These are phyloP conservation scores for Vitis hybrid DNA, from an alignment of 177 flowering plant species.

Conservation along the genomic window DNA sequence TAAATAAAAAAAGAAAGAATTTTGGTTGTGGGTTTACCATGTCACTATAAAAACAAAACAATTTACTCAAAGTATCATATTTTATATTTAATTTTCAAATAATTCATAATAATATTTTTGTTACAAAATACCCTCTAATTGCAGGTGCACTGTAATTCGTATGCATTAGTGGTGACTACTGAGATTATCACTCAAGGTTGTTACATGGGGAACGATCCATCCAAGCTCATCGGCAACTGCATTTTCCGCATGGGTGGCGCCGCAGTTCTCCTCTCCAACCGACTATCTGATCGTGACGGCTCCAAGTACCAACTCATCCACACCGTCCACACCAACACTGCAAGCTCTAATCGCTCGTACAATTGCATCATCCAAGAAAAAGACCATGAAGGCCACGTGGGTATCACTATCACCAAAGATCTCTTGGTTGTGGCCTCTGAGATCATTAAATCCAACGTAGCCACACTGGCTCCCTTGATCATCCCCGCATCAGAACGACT, in stretches of 20 bases:
- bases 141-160: conserved; percentile 21
- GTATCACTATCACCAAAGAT: conserved; percentile 23
- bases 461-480: conserved; percentile 10
- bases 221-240: conserved; percentile 26
- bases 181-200: conserved; percentile 28
- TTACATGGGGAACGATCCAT: conserved; percentile 23
- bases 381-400: conserved; percentile 18
- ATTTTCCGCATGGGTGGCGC: conserved; percentile 30
- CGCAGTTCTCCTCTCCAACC: conserved; percentile 27
- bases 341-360: conserved; percentile 20
- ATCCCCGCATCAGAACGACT: conserved; percentile 20
- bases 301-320: conserved; percentile 28
- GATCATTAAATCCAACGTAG: conserved; percentile 19
- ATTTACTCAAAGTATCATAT: too few species aligned
- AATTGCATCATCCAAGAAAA: conserved; percentile 24
- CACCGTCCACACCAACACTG: conserved; percentile 19
- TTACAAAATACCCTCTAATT: neutral
- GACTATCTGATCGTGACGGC: conserved; percentile 11
- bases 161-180: conserved; percentile 29
- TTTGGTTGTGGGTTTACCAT: too few species aligned
- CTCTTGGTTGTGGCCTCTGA: conserved; percentile 20
- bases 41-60: too few species aligned
- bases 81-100: neutral
- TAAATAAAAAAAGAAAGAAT: too few species aligned
- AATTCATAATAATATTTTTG: too few species aligned